phyloP scores from a whole-genome alignment of 1,139 yeast genomes.

The Saccharomyces hybrid region DNA sequence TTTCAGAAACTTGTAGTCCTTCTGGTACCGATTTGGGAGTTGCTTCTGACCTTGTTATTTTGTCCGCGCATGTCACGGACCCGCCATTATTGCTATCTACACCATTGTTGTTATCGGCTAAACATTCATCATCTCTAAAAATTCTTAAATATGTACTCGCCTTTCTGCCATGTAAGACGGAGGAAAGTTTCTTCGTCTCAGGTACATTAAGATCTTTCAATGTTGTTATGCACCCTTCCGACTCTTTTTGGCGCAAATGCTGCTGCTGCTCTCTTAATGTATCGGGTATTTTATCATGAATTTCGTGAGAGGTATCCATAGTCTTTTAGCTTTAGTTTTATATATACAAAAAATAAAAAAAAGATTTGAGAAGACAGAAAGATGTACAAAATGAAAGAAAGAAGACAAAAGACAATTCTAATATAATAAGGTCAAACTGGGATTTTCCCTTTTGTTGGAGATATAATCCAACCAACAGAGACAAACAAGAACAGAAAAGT shows the following conservation, averaged over 20 bases:
- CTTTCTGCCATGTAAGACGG: conserved; percentile 29
- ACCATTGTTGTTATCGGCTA: conserved; percentile 4
- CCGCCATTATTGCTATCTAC: background rate
- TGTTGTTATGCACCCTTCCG: conserved; percentile 3
- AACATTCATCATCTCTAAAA: conserved; percentile 25
- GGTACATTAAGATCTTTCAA: conserved; percentile 21
- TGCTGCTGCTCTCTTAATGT: background rate
- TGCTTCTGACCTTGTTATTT: background rate
- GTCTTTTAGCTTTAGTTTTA: background rate
- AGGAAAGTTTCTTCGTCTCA: conserved; percentile 16
- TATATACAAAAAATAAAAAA: background rate
- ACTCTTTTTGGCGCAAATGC: background rate
- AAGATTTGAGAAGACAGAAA: background rate
- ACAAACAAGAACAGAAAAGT: background rate
- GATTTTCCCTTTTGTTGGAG: background rate
- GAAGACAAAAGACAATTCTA: background rate
- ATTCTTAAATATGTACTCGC: conserved; percentile 32
- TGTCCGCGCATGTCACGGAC: conserved; percentile 1
- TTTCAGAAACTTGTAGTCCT: background rate
- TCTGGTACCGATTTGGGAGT: background rate
- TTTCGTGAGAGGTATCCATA: background rate
- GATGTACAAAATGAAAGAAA: background rate
- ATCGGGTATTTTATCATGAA: background rate
- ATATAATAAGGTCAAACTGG: background rate
- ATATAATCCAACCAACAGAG: background rate